Evolutionary conservation across 257 asterid species (phyloP).

Genomic region (Solanum infundibuliforme): DNA sequence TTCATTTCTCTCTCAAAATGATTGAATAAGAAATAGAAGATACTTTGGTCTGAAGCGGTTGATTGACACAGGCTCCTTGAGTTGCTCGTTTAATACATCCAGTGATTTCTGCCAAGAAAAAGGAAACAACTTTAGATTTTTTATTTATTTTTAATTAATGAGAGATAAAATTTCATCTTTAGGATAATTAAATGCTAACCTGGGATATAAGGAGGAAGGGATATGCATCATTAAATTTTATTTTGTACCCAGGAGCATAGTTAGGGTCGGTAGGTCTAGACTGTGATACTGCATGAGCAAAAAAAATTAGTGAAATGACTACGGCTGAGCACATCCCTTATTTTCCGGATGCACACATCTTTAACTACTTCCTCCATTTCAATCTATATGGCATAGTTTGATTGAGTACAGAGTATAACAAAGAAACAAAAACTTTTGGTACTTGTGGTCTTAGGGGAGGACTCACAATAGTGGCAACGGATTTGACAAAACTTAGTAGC

Average conservation of each 20-base stretch:
- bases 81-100: constrained; percentile 39
- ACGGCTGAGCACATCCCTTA: not conserved
- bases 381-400: not conserved
- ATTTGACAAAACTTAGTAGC: not conserved
- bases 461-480: not conserved
- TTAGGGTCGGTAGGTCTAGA: constrained; percentile 33
- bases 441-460: not conserved
- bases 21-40: not conserved
- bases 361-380: not conserved
- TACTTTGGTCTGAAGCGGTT: constrained; percentile 71
- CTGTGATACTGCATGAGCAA: constrained; percentile 31
- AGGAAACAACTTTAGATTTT: not conserved
- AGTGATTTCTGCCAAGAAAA: constrained; percentile 44
- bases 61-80: constrained; percentile 40
- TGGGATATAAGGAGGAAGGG: constrained; percentile 64
- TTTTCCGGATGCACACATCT: not conserved
- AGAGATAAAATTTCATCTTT: not conserved
- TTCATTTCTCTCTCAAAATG: not conserved
- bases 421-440: not conserved
- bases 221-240: constrained; percentile 40
- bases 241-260: constrained; percentile 31
- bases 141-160: too few species aligned
- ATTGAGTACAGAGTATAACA: not conserved
- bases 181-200: constrained; percentile 10
- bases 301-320: not conserved